These are phyloP conservation scores for Pythium monospermum DNA, from an alignment of 352 stramenopile species.

Conservation along the genomic window DNA sequence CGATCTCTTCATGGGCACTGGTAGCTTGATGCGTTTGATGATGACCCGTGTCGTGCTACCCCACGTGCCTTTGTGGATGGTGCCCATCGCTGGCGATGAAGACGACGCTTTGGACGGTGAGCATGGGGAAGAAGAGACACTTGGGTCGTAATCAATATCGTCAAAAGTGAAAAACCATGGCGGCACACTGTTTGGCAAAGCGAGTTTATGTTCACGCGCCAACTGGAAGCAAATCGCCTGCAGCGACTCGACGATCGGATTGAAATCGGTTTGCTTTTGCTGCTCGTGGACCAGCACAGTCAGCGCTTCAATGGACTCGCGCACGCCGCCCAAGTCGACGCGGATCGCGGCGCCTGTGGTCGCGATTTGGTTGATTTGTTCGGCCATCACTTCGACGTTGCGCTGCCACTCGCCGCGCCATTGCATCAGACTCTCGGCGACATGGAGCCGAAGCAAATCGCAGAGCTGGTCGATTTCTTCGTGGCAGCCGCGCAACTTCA, in stretches of 20 bases:
- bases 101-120: neutral
- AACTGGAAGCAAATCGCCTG: slow-evolving; percentile 16
- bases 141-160: slow-evolving; percentile 14
- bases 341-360: slow-evolving; percentile 8
- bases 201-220: slow-evolving; percentile 10
- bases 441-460: slow-evolving; percentile 11
- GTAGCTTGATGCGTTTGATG: slow-evolving; percentile 18
- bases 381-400: slow-evolving; percentile 7
- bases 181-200: slow-evolving; percentile 10
- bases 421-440: neutral
- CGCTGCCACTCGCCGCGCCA: slow-evolving; percentile 15
- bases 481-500: slow-evolving; percentile 12
- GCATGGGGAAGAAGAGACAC: neutral
- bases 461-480: slow-evolving; percentile 18
- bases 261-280: neutral
- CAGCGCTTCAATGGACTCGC: slow-evolving; percentile 14
- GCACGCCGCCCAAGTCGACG: neutral
- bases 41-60: slow-evolving; percentile 11
- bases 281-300: slow-evolving; percentile 10
- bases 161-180: slow-evolving; percentile 25
- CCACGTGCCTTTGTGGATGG: slow-evolving; percentile 14
- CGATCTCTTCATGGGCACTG: neutral
- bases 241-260: slow-evolving; percentile 5
- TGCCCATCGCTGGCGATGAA: slow-evolving; percentile 6
- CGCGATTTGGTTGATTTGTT: slow-evolving; percentile 7